These are phyloP conservation scores for Naganishia vaughanmartiniae DNA, from an alignment of 768 basidiomycete species.

Conservation along the genomic window DNA sequence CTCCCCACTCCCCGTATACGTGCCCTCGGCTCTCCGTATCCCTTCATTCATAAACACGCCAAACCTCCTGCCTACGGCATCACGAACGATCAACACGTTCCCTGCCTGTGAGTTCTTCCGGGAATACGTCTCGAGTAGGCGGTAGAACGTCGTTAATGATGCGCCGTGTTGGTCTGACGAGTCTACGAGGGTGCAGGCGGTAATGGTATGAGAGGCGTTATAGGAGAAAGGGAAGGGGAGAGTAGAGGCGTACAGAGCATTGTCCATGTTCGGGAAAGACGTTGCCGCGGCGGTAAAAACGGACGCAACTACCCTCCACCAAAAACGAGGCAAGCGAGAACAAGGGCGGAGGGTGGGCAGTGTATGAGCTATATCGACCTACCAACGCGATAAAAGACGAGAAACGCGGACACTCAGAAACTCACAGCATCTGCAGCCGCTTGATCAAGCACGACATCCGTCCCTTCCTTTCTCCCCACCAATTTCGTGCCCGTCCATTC, in stretches of 20 bases:
- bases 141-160: constrained; percentile 81
- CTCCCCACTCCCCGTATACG: constrained; percentile 86
- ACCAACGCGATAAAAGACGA: too few relatives aligned
- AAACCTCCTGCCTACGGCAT: constrained; percentile 65
- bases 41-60: constrained; percentile 82
- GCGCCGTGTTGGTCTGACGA: constrained; percentile 94
- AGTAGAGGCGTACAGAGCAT: constrained; percentile 41
- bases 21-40: constrained; percentile 60
- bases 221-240: background rate
- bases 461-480: constrained; percentile 38
- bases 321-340: too few relatives aligned
- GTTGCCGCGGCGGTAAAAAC: constrained; percentile 44
- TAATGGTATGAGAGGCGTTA: too few relatives aligned
- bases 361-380: background rate
- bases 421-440: constrained; percentile 39
- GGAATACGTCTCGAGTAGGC: constrained; percentile 43
- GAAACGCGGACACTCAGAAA: background rate
- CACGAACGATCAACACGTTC: constrained; percentile 65
- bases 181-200: constrained; percentile 37
- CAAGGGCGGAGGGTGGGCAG: background rate
- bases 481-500: constrained; percentile 36
- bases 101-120: constrained; percentile 35
- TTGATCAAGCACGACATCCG: constrained; percentile 35
- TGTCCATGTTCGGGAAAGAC: constrained; percentile 43
- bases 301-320: constrained; percentile 36